Conservation (phyloP, 169 alveolate genomes). For the Cryptosporidium tyzzeri region DNA sequence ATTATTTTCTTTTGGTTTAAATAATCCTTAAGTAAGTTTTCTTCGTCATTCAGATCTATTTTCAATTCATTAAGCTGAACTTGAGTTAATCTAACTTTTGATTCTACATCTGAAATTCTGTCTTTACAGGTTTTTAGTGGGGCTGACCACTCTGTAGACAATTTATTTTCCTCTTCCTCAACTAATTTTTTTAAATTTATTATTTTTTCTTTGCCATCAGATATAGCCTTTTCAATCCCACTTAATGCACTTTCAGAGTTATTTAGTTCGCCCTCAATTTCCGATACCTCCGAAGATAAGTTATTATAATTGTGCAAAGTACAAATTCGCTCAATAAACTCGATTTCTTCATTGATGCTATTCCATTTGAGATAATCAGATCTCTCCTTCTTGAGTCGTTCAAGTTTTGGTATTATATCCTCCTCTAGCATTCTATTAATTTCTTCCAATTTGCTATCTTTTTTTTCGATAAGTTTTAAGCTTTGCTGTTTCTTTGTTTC, state of each 20-base stretch:
- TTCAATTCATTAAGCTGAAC: constrained; percentile 54
- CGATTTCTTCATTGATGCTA: constrained; percentile 77
- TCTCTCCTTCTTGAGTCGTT: constrained; percentile 88
- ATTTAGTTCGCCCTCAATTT: constrained; percentile 79
- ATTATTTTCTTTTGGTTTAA: constrained; percentile 2
- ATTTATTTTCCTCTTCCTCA: constrained; percentile 54
- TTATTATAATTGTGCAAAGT: constrained; percentile 75
- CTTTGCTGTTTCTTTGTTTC: constrained; percentile 95
- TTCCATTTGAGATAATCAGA: constrained; percentile 75
- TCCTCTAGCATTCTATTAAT: constrained; percentile 89
- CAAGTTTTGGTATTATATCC: constrained; percentile 92
- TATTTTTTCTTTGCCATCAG: not conserved
- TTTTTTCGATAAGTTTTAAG: constrained; percentile 89
- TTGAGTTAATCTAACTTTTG: constrained; percentile 55
- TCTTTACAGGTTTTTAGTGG: constrained; percentile 56
- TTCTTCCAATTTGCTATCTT: constrained; percentile 91
- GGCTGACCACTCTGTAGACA: constrained; percentile 52
- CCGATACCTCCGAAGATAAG: constrained; percentile 61
- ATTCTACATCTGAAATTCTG: constrained; percentile 39
- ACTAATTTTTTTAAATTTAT: constrained; percentile 17
- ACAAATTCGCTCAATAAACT: constrained; percentile 50
- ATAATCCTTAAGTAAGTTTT: constrained; percentile 1
- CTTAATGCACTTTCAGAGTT: constrained; percentile 79
- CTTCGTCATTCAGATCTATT: constrained; percentile 47
- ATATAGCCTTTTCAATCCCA: constrained; percentile 77